Base-by-base conservation (phyloP, 257 asterid species). In the Lavandula angustifolia region DNA sequence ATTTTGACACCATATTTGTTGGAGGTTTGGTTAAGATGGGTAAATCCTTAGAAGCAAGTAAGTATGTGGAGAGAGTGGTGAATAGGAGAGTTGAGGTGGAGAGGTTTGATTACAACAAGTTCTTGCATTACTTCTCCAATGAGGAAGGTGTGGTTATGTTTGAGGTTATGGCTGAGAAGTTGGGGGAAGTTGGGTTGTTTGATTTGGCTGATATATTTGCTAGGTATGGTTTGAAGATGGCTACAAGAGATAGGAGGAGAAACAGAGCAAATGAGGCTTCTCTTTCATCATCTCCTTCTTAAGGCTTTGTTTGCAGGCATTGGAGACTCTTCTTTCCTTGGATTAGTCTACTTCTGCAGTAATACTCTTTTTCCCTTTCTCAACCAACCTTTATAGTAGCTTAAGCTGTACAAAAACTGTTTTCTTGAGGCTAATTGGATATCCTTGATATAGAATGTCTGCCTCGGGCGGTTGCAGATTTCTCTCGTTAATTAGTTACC, bases 81-180 rank as follows among this genome's bases (percentile, higher is more conserved):
- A 67, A 85, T 56, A 80, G 89, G 46, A 87, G 90, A 18, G 43
- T 79, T 58, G 89, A 84, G 74, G 99, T 89, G 74, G 96, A 94
- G 5, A 85, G 96, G 64, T 92, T 92, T 77, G 97, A 92, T 80
- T 89, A 89, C 62, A 92, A 92, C 67, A 84, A 71, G 83, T 89
- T 87, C 33, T 73, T 92, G 87, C 87, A 88, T 70, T 89, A 72
- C 64, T 87, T 78, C 66, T 92, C 99, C 9, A 89, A 82, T 34
- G 95, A 92, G 65, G 95, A 85, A 73, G 97, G 99, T 8, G 90
- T 78, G 7, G 62, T 66, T 60, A 92, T 92, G 99, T 92, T 92
- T 75, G 92, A 79, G 71, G 79, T 44, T 33, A 85, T 92, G 97
- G 74, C 88, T 33, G 82, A 56, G 76, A 89, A 87, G 56, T 61